Evolutionary conservation across 441 rosid species (phyloP).

Genomic region (Kokia cookei): DNA sequence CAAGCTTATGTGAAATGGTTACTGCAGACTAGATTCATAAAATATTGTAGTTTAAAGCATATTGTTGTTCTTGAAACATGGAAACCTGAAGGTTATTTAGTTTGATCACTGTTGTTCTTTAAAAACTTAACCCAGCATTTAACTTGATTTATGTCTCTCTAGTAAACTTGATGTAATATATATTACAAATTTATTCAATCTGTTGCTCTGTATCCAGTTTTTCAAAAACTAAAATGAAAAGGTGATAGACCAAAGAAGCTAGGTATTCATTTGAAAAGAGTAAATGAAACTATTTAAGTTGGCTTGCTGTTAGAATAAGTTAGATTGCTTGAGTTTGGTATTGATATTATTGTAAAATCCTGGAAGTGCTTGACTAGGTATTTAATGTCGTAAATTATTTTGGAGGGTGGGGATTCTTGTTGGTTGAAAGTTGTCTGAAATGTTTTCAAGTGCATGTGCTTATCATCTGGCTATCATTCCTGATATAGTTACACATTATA

Average conservation of each 20-base stretch:
- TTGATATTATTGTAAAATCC: slow-evolving; percentile 1
- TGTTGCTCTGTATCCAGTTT: neutral
- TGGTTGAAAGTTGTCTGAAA: slow-evolving; percentile 1
- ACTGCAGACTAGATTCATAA: neutral
- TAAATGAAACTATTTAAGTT: neutral
- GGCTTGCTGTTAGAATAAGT: neutral
- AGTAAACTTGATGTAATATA: neutral
- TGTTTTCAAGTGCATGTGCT: neutral
- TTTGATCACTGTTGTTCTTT: neutral
- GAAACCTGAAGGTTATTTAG: neutral
- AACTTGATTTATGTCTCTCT: neutral
- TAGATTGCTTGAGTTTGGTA: neutral
- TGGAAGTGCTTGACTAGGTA: neutral
- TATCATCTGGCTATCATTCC: neutral
- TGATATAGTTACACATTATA: neutral
- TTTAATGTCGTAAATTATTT: neutral
- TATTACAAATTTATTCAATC: neutral
- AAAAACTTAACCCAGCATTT: neutral
- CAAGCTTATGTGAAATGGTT: neutral
- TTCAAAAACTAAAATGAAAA: neutral
- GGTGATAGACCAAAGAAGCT: neutral
- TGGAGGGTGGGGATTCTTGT: neutral
- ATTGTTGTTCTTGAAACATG: neutral
- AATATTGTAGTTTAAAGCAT: neutral
- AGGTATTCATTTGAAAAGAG: neutral